Conservation (phyloP, 1,284 basidiomycete species). For the Puccinia coronata region DNA sequence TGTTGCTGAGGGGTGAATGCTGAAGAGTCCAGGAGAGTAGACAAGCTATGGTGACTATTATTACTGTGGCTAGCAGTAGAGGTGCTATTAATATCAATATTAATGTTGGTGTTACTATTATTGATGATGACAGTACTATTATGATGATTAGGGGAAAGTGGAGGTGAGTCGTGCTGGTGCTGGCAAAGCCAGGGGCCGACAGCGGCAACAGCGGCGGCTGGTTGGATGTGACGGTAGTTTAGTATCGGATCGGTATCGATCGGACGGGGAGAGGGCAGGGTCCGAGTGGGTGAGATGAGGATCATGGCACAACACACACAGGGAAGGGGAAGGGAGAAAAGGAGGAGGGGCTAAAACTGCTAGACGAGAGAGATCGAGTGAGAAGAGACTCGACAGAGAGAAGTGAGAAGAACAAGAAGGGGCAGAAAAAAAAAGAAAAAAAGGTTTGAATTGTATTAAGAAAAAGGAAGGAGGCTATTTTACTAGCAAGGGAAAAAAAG, state of each 20-base stretch:
- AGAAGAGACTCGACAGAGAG: background rate
- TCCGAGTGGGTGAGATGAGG: slow-evolving; percentile 48
- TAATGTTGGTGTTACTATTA: background rate
- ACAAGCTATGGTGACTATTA: too few species aligned
- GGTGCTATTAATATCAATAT: background rate
- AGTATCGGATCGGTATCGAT: slow-evolving; percentile 47
- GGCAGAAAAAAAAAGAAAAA: slow-evolving; percentile 14
- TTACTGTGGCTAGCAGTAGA: background rate
- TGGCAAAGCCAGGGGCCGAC: slow-evolving; percentile 48
- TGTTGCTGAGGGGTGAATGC: background rate
- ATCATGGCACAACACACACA: slow-evolving; percentile 45
- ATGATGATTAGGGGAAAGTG: background rate
- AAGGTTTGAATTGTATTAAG: background rate
- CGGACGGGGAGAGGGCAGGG: slow-evolving; percentile 49
- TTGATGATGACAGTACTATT: background rate
- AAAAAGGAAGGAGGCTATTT: background rate
- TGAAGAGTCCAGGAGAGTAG: background rate
- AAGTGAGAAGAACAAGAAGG: background rate
- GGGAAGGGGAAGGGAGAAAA: slow-evolving; percentile 21
- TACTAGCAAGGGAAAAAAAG: slow-evolving; percentile 13
- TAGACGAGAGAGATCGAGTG: background rate
- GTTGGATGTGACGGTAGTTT: slow-evolving; percentile 42
- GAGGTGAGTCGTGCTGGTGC: background rate
- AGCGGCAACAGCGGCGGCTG: slow-evolving; percentile 47
- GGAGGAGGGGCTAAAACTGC: background rate